A percentile compares a stretch with the other conserved stretches of the same genome.
Evolutionary conservation across 2,329 filamentous ascomycete species (phyloP).

Genomic region (Neopestalotiopsis sp.): DNA sequence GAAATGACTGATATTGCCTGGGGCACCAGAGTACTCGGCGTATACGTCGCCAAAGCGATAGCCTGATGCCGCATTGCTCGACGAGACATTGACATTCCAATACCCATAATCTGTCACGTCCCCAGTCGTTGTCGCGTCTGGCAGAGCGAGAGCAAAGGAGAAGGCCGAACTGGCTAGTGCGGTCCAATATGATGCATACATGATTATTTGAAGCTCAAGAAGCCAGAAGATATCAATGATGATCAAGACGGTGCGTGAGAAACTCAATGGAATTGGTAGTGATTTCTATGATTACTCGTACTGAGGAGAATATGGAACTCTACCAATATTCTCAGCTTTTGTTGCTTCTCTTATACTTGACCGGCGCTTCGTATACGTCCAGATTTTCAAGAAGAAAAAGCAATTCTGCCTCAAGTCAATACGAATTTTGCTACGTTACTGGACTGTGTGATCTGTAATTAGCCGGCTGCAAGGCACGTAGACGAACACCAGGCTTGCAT

Average conservation of each 20-base stretch:
- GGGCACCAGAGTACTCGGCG: not conserved
- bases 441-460: not conserved
- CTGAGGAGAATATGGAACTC: no score
- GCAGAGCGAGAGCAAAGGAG: not conserved
- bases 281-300: no score
- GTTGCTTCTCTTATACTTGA: not conserved
- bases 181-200: not conserved
- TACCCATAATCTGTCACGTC: not conserved
- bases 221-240: not conserved
- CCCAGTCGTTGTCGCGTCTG: not conserved
- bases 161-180: not conserved
- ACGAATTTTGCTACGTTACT: not conserved
- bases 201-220: not conserved
- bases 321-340: not conserved
- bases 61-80: not conserved
- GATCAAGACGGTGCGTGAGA: not conserved
- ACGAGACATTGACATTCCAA: not conserved
- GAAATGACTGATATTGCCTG: not conserved
- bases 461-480: not conserved
- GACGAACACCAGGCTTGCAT: not conserved
- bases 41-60: conserved; percentile 1
- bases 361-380: not conserved
- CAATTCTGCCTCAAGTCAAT: not conserved
- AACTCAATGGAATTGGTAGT: not conserved
- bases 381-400: not conserved